Evolutionary conservation across 768 basidiomycete species (phyloP).

Genomic region (Hypholoma sublateritium): DNA sequence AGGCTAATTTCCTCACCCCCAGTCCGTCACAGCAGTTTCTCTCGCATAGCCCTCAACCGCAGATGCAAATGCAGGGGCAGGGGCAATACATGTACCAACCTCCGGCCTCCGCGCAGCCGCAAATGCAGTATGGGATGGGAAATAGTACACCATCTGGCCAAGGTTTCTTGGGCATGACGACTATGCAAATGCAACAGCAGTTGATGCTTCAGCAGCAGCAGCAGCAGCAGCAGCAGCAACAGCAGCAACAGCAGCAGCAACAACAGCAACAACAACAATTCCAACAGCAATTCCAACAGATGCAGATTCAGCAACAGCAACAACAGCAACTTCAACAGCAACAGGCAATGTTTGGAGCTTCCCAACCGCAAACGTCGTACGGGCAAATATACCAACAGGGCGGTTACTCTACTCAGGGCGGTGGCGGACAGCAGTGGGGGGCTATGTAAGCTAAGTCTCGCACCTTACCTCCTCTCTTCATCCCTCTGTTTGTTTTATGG

Average conservation of each 20-base stretch:
- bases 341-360: constrained; percentile 21
- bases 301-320: constrained; percentile 7
- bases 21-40: constrained; percentile 34
- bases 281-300: constrained; percentile 11
- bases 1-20: constrained; percentile 30
- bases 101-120: constrained; percentile 25
- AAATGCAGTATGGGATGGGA: constrained; percentile 25
- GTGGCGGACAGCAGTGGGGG: constrained; percentile 35
- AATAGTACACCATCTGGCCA: constrained; percentile 22
- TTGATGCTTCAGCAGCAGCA: constrained; percentile 18
- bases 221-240: constrained; percentile 22
- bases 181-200: constrained; percentile 34
- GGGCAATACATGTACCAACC: constrained; percentile 19
- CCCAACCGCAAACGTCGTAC: constrained; percentile 6
- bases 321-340: constrained; percentile 20
- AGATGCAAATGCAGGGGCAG: constrained; percentile 23
- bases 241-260: constrained; percentile 16
- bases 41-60: constrained; percentile 36
- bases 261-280: constrained; percentile 17
- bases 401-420: constrained; percentile 20
- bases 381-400: constrained; percentile 24
- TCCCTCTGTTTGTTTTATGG: background rate
- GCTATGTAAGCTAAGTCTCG: constrained; percentile 26
- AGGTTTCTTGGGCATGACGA: constrained; percentile 27
- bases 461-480: background rate